Conservation (phyloP, 116 monocot genomes). For the Papilionanthe hybrid region DNA sequence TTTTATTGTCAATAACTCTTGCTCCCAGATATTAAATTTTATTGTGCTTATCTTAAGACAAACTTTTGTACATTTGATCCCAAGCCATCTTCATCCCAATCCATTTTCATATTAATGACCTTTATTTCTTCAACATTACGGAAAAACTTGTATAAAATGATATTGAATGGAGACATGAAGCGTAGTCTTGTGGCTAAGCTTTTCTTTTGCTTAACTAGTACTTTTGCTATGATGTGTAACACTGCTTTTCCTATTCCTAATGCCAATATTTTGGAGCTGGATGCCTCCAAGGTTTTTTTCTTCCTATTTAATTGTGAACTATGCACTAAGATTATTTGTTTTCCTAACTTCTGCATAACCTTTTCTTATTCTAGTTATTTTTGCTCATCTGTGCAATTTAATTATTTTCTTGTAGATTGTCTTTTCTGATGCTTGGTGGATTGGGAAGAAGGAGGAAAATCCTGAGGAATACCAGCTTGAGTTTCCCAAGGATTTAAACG, state of each 20-base stretch:
- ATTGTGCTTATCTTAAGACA: not conserved
- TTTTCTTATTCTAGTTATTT: not conserved
- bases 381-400: not conserved
- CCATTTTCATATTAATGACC: not conserved
- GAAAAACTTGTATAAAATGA: not conserved
- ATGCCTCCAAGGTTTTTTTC: not conserved
- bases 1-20: not conserved
- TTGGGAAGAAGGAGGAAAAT: conserved; percentile 84
- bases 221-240: not conserved
- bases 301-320: not conserved
- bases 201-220: not conserved
- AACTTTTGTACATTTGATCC: not conserved
- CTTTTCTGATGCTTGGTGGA: conserved; percentile 98
- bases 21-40: not conserved
- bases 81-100: not conserved
- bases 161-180: not conserved
- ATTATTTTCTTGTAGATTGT: conserved; percentile 60
- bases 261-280: not conserved
- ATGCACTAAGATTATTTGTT: not conserved
- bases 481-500: conserved; percentile 57
- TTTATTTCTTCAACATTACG: not conserved
- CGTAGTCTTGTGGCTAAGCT: not conserved
- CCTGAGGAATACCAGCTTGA: conserved; percentile 73
- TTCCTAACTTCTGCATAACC: not conserved
- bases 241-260: not conserved